Conservation (phyloP, 352 stramenopile genomes). For the Pythium pyrilobum region DNA sequence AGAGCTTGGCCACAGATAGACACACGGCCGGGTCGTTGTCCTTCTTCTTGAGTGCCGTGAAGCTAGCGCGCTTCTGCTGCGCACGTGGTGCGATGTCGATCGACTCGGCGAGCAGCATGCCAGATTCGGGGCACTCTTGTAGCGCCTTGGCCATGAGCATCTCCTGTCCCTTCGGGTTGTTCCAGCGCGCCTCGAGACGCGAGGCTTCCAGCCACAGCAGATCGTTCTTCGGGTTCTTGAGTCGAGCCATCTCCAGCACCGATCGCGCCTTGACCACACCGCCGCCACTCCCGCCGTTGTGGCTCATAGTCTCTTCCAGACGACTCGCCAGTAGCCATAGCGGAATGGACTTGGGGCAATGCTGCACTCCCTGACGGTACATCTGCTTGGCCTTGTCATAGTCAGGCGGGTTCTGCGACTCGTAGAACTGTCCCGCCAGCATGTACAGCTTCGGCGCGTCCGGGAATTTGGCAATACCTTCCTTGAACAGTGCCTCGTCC, state of each 20-base stretch:
- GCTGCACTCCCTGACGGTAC: slow-evolving; percentile 90
- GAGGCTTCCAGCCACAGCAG: slow-evolving; percentile 96
- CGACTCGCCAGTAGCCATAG: slow-evolving; percentile 94
- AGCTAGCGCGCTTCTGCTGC: slow-evolving; percentile 95
- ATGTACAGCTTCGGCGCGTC: slow-evolving; percentile 96
- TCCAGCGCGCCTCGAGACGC: slow-evolving; percentile 88
- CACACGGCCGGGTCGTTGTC: slow-evolving; percentile 97
- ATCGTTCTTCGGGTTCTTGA: slow-evolving; percentile 94
- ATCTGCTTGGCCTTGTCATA: slow-evolving; percentile 86
- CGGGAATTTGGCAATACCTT: slow-evolving; percentile 88
- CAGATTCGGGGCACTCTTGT: slow-evolving; percentile 95
- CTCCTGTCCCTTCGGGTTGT: slow-evolving; percentile 93
- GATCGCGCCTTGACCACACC: slow-evolving; percentile 95
- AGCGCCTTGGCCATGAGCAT: slow-evolving; percentile 96
- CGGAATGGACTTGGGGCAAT: slow-evolving; percentile 89
- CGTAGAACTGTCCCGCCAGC: slow-evolving; percentile 96
- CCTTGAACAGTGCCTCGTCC: slow-evolving; percentile 86
- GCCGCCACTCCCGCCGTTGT: not conserved
- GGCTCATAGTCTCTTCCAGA: slow-evolving; percentile 88
- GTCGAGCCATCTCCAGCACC: slow-evolving; percentile 93
- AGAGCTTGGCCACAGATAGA: slow-evolving; percentile 94
- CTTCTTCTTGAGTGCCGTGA: slow-evolving; percentile 96
- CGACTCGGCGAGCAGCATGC: slow-evolving; percentile 93
- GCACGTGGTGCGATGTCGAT: slow-evolving; percentile 93
- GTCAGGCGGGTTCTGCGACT: slow-evolving; percentile 42